A percentile compares a stretch with the other conserved stretches of the same genome.
These are phyloP conservation scores for Tricholoma sp. DNA, from an alignment of 768 basidiomycete species.

Conservation along the genomic window DNA sequence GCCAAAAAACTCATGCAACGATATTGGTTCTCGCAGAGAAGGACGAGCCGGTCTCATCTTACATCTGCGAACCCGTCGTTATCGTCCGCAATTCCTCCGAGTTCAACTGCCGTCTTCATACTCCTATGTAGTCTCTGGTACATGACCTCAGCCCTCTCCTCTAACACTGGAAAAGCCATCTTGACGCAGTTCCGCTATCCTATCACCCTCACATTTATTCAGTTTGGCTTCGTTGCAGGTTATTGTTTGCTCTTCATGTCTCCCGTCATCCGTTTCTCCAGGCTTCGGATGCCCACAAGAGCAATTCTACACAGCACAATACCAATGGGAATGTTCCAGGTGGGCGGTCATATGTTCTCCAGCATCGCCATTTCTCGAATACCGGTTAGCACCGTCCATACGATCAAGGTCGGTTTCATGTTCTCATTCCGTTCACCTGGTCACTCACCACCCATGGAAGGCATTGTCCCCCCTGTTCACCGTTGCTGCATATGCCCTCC, in stretches of 20 bases:
- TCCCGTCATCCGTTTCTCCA: conserved; percentile 61
- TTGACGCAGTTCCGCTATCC: conserved; percentile 91
- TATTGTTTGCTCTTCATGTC: conserved; percentile 86
- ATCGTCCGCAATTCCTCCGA: conserved; percentile 23
- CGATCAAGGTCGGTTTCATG: conserved; percentile 77
- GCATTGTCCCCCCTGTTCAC: conserved; percentile 97
- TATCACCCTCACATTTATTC: conserved; percentile 94
- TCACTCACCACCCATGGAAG: conserved; percentile 33
- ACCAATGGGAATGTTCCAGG: conserved; percentile 97
- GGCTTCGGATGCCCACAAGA: conserved; percentile 63
- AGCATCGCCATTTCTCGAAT: conserved; percentile 96
- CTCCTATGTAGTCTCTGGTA: conserved; percentile 91
- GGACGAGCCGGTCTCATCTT: conserved; percentile 22
- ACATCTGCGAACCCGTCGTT: conserved; percentile 19
- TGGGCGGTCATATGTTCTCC: conserved; percentile 96
- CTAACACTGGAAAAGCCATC: conserved; percentile 95
- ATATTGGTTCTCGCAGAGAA: conserved; percentile 20
- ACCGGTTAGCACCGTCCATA: conserved; percentile 96
- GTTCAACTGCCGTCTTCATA: conserved; percentile 53
- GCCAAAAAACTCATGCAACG: conserved; percentile 19
- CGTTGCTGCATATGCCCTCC: conserved; percentile 87
- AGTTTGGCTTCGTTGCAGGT: conserved; percentile 89
- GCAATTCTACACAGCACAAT: conserved; percentile 74
- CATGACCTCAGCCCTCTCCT: conserved; percentile 85
- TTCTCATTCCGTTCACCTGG: not conserved